Conservation (phyloP, 208 protist genomes). For the Crithidia expoeki region DNA sequence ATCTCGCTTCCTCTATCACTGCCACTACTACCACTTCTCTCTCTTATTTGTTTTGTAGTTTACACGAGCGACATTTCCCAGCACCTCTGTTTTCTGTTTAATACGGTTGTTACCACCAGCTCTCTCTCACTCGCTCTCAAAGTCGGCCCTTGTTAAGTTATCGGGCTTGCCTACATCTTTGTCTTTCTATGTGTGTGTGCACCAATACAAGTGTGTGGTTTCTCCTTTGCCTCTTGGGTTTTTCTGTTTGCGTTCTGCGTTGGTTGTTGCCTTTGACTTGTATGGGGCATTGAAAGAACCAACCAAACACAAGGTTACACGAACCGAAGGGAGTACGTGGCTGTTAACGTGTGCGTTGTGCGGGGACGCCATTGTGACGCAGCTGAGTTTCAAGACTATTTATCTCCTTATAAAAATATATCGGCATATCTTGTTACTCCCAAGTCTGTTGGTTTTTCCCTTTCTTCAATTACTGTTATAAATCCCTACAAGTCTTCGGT, state of each 20-base stretch:
- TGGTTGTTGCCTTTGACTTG: conserved; percentile 3
- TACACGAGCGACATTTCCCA: background rate
- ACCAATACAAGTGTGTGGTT: background rate
- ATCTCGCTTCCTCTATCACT: no score
- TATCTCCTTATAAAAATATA: no score
- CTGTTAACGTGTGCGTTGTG: background rate
- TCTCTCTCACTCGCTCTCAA: conserved; percentile 5
- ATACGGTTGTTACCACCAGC: background rate
- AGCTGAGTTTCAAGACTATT: no score
- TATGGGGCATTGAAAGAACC: background rate
- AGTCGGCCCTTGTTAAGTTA: no score
- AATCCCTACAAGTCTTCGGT: no score
- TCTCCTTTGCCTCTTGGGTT: conserved; percentile 9
- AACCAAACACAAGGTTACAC: background rate
- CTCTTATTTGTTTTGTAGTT: background rate
- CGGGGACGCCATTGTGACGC: background rate
- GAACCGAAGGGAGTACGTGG: background rate
- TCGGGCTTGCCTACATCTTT: background rate
- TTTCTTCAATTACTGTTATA: no score
- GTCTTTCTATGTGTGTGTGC: background rate
- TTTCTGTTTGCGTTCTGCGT: conserved; percentile 4
- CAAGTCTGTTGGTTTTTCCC: no score
- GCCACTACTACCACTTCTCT: background rate
- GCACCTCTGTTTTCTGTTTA: conserved; percentile 1
- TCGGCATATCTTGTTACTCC: no score